A percentile compares a stretch with the other conserved stretches of the same genome.
Conservation (phyloP, 805 yeast genomes). For the Pichia phayaonensis region DNA sequence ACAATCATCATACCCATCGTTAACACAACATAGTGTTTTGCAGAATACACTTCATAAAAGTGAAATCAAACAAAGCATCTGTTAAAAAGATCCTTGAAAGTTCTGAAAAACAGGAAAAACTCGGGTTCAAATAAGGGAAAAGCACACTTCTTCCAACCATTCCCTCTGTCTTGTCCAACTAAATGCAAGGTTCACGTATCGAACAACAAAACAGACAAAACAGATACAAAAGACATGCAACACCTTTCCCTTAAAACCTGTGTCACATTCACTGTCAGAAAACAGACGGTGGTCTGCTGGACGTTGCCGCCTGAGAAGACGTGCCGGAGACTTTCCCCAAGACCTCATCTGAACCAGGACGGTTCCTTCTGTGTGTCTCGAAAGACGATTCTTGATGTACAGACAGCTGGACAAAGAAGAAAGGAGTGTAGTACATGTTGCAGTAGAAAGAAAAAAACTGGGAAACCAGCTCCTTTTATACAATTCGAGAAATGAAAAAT, state of each 20-base stretch:
- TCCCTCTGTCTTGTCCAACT: not conserved
- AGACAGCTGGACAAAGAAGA: not conserved
- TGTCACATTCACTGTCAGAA: not conserved
- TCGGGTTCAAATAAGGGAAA: not conserved
- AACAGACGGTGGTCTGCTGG: constrained; percentile 11
- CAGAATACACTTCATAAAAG: constrained; percentile 14
- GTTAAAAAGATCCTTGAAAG: not conserved
- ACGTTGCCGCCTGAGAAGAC: constrained; percentile 23
- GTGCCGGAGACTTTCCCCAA: constrained; percentile 26
- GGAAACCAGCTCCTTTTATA: not conserved
- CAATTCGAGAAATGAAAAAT: not conserved
- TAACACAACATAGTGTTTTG: constrained; percentile 14
- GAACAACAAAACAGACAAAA: not conserved
- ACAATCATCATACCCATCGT: constrained; percentile 23
- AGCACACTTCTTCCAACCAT: not conserved
- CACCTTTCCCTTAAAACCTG: not conserved
- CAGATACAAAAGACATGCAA: constrained; percentile 9
- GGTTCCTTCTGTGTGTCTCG: constrained; percentile 19
- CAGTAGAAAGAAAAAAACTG: not conserved
- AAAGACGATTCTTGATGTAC: constrained; percentile 19
- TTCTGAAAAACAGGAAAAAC: not conserved
- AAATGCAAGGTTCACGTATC: not conserved
- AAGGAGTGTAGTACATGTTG: not conserved
- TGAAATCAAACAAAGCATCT: constrained; percentile 8
- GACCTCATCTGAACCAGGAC: constrained; percentile 7